These are phyloP conservation scores for Kwoniella dejecticola DNA, from an alignment of 768 basidiomycete genomes.

Conservation along the genomic window DNA sequence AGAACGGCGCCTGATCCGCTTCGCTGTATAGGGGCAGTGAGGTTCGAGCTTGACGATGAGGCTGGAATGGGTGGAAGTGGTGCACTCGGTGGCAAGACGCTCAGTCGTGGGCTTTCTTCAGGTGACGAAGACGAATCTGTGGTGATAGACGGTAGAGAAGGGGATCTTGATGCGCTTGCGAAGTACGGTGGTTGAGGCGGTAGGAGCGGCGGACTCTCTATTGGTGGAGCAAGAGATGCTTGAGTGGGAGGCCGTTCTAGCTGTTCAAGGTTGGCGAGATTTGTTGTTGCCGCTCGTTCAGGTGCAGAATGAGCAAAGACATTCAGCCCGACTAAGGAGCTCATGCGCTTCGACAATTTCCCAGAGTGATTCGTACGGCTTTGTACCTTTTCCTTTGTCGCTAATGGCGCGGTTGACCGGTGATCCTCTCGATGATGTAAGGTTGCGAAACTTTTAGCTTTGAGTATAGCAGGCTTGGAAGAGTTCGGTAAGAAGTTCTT, in stretches of 20 bases:
- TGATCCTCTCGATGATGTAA: conserved; percentile 7
- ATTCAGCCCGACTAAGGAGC: conserved; percentile 21
- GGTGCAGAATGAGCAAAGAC: conserved; percentile 9
- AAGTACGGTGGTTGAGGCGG: conserved; percentile 49
- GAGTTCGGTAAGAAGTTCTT: conserved; percentile 33
- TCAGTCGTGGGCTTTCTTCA: conserved; percentile 12
- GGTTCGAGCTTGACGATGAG: conserved; percentile 1
- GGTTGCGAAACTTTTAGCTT: conserved; percentile 46
- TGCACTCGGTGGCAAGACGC: conserved; percentile 18
- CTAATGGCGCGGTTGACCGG: neutral
- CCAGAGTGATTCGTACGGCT: neutral
- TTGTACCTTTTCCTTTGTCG: neutral
- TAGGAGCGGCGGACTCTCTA: conserved; percentile 45
- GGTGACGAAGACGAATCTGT: conserved; percentile 7
- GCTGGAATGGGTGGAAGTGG: conserved; percentile 21
- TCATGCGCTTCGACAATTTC: conserved; percentile 29
- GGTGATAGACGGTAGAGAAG: conserved; percentile 28
- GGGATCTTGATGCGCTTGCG: conserved; percentile 17
- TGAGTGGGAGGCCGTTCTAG: conserved; percentile 16
- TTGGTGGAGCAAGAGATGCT: conserved; percentile 12
- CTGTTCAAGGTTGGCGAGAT: neutral
- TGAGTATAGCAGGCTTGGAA: conserved; percentile 29
- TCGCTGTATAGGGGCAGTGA: conserved; percentile 10
- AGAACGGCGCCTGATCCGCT: conserved; percentile 33
- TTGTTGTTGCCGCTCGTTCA: neutral